Evolutionary conservation across 2,329 filamentous ascomycete species (phyloP), one percentile per base, ranked within the genome.

Genomic region (Sporothrix euskadiensis): DNA sequence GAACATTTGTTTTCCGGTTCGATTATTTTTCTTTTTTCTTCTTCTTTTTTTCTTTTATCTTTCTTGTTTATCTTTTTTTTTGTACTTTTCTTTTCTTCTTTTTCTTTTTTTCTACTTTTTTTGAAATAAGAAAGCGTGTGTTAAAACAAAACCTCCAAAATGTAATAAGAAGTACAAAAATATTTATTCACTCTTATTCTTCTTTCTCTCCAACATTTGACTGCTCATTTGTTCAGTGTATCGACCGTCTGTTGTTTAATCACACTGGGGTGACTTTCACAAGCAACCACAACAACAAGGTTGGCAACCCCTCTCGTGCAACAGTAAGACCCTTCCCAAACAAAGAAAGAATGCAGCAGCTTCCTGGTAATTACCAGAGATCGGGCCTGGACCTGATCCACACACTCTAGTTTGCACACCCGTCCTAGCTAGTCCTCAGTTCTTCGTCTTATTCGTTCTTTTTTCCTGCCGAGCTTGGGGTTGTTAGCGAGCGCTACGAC

Each of bases 301-400:
- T 19, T 59, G 26, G 14, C 56, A 59, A 39, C 61, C 39, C 61
- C 39, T 47, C 39, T 47, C 12, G 39, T 47, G 39, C 61, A 66
- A 66, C 39, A 66, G 61, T 66, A 66, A 66, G 39, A 66, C 59
- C 59, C 35, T 44, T 44, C 19, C 35, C 8, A 44, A 39, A 65
- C 59, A 44, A 65, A 65, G 59, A 39, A 65, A 44, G 4, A 1
- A 22, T 22, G n/a, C 39, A 44, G 16, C 61, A 26, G 61, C 22
- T 66, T 4, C 61, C 59, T n/a, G n/a, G 61, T 30, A 26, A 26
- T 26, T 26, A 30, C 61, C 61, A 47, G 39, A 44, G 39, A 47
- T 19, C 39, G 61, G 61, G n/a, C 57, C 22, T 44, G 39, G 39
- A 9, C 12, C 39, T 66, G 61, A 66, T 66, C 61, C 30, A 39